phyloP scores from a whole-genome alignment of 352 stramenopile species.

The Globisporangium ultimum region DNA sequence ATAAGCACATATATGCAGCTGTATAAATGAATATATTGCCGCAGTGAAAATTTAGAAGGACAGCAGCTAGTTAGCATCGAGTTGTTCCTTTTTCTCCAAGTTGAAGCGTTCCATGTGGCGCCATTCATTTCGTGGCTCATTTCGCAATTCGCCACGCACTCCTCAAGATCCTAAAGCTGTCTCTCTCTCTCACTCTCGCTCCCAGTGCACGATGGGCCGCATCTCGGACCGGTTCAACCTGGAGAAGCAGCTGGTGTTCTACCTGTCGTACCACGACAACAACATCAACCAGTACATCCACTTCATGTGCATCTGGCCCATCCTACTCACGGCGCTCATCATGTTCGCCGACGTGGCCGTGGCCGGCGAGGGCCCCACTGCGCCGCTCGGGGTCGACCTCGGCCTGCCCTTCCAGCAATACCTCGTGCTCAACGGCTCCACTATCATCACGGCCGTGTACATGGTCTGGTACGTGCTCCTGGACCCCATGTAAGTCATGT shows the following conservation, averaged over 20 bases:
- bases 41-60: too few species aligned
- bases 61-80: too few species aligned
- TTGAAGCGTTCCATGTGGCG: neutral
- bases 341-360: slow-evolving; percentile 44
- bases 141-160: slow-evolving; percentile 1
- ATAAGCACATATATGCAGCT: too few species aligned
- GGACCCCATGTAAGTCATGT: slow-evolving; percentile 36
- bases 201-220: slow-evolving; percentile 1
- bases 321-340: slow-evolving; percentile 73
- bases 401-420: slow-evolving; percentile 37
- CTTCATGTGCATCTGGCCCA: slow-evolving; percentile 82
- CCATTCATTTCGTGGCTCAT: neutral
- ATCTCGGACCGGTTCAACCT: slow-evolving; percentile 66
- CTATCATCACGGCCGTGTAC: slow-evolving; percentile 54
- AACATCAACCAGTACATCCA: slow-evolving; percentile 80
- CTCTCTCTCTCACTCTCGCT: neutral
- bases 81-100: neutral
- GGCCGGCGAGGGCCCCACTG: slow-evolving; percentile 22
- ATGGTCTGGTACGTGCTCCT: slow-evolving; percentile 79
- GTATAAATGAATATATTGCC: too few species aligned
- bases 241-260: slow-evolving; percentile 83
- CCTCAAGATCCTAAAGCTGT: neutral
- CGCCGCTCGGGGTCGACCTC: slow-evolving; percentile 7
- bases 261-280: slow-evolving; percentile 85
- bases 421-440: slow-evolving; percentile 61